Base-by-base conservation (phyloP, 768 basidiomycete species). In the Suillus sp. region DNA sequence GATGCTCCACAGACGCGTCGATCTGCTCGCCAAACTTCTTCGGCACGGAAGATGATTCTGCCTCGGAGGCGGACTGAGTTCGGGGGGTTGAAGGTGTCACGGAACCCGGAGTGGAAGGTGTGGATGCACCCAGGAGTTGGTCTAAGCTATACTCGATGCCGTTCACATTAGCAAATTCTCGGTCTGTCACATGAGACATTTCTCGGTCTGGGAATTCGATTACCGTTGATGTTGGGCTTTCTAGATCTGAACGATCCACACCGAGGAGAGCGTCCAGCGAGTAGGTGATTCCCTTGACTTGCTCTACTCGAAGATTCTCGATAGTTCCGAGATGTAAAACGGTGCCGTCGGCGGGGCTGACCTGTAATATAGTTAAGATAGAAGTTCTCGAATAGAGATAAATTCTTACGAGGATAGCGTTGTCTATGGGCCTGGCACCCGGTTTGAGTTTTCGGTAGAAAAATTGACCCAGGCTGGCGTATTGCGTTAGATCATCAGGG, bases 241-340 rank as follows among this genome's bases (percentile, higher is more conserved):
- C 79, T 14, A 84, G 83, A 48, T 67, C 67, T 48, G 68, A 45
- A 25, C 81, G 78, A 62, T 90, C 86, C 37, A 89, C 82, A 42
- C 97, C 97, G 18, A 99, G 86, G 0, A 99, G 81, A 0, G 96
- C 95, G 65, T 97, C 92, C 14, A 99, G 84, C 1, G 95, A 97
- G 72, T 99, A 99, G 0, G 95, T 97, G 66, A 96, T 90, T 18
- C 97, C 97, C 77, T 99, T 99, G 71, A 99, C 93, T 76, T 98
- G 96, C 72, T 97, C 96, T 59, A 99, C 93, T 32, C 86, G 86
- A 56, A 86, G 80, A 68, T 86, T 85, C 40, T 80, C 84, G 66
- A 99, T 91, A 1, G 86, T 86, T 38, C 97, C 97, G 68, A 95
- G 95, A 73, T 99, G 96, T 32, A 99, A 81, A 1, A 99, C 84